Conservation (phyloP, 1,139 yeast species). For the Geotrichum aggregatum region DNA sequence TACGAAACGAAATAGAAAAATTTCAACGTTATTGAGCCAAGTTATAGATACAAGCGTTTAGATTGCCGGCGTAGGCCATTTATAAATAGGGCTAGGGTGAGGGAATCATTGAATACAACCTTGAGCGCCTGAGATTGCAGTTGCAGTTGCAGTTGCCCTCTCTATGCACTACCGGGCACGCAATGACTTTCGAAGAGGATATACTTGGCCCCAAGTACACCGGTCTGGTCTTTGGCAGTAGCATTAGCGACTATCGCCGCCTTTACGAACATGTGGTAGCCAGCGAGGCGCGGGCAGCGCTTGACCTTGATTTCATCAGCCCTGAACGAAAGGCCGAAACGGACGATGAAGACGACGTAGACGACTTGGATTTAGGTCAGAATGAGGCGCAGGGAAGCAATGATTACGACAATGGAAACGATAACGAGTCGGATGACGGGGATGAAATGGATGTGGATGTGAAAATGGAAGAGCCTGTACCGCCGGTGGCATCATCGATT, state of each 20-base stretch:
- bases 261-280: slow-evolving; percentile 8
- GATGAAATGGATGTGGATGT: slow-evolving; percentile 8
- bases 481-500: neutral
- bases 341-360: slow-evolving; percentile 2
- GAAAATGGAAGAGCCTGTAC: neutral
- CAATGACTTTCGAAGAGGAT: slow-evolving; percentile 17
- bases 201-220: slow-evolving; percentile 14
- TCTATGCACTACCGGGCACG: no score
- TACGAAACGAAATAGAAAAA: no score
- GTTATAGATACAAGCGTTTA: no score
- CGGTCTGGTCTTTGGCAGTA: slow-evolving; percentile 3
- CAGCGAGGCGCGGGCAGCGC: slow-evolving; percentile 16
- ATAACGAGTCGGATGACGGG: neutral
- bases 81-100: no score
- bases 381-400: neutral
- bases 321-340: neutral
- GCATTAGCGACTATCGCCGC: slow-evolving; percentile 1
- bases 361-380: neutral
- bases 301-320: slow-evolving; percentile 11
- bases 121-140: no score
- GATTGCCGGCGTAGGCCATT: no score
- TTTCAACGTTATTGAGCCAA: no score
- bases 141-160: no score
- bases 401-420: neutral
- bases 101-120: no score